Evolutionary conservation across 2,329 filamentous ascomycete genomes (phyloP).

Genomic region (Fusarium hainanense): DNA sequence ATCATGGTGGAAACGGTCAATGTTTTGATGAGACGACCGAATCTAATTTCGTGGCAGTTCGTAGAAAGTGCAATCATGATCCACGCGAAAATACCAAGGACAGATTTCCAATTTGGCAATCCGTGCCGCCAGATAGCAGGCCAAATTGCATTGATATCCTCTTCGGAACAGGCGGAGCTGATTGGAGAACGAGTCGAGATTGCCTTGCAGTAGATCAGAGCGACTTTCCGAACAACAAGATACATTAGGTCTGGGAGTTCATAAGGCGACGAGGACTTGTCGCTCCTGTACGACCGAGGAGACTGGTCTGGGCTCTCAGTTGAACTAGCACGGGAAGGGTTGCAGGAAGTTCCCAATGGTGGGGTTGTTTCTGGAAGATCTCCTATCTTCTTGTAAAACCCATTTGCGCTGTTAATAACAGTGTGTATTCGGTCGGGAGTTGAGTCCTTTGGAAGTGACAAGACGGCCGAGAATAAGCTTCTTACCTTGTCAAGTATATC

Average conservation of each 20-base stretch:
- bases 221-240: conserved; percentile 58
- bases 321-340: conserved; percentile 28
- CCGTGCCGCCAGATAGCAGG: conserved; percentile 59
- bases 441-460: conserved; percentile 53
- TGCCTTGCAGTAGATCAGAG: conserved; percentile 61
- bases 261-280: conserved; percentile 31
- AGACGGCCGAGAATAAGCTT: conserved; percentile 57
- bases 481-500: conserved; percentile 64
- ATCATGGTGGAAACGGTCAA: conserved; percentile 57
- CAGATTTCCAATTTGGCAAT: conserved; percentile 58
- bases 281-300: conserved; percentile 26
- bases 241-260: conserved; percentile 58
- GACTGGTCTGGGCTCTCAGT: conserved; percentile 22
- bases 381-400: conserved; percentile 55
- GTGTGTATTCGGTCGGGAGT: conserved; percentile 53
- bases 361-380: conserved; percentile 48
- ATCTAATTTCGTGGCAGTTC: conserved; percentile 52
- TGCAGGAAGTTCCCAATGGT: conserved; percentile 12
- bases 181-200: conserved; percentile 58
- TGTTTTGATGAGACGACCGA: conserved; percentile 60
- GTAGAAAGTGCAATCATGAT: conserved; percentile 57
- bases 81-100: conserved; percentile 63
- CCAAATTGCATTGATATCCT: conserved; percentile 60
- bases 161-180: conserved; percentile 52
- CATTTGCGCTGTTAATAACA: conserved; percentile 53